A percentile compares a stretch with the other conserved stretches of the same genome.
Evolutionary conservation across 352 stramenopile genomes (phyloP).

Genomic region (Thraustochytrium striatum): DNA sequence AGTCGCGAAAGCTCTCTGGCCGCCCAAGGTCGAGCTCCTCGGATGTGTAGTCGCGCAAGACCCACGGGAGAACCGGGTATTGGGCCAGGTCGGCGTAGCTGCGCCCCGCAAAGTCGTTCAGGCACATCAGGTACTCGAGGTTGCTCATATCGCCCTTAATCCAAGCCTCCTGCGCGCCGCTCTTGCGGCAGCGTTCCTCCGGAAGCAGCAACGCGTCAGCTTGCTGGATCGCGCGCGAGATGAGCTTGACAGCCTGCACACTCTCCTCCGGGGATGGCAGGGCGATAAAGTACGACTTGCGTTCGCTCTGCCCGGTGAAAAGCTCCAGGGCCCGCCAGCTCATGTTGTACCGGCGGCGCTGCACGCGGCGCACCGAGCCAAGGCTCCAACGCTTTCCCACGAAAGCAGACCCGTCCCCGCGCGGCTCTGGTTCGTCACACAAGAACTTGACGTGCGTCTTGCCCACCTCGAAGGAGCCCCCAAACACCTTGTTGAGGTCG

Average conservation of each 20-base stretch:
- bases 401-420: background rate
- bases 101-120: constrained; percentile 89
- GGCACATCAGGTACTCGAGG: constrained; percentile 93
- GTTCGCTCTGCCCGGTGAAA: constrained; percentile 29
- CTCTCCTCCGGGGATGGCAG: too few species aligned
- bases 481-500: too few species aligned
- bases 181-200: background rate
- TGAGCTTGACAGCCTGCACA: background rate
- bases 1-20: constrained; percentile 1
- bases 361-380: background rate
- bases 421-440: background rate
- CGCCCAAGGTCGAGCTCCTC: constrained; percentile 77
- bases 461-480: background rate
- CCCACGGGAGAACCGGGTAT: constrained; percentile 97
- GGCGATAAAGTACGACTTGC: constrained; percentile 23
- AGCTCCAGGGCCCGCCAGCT: constrained; percentile 23
- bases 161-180: constrained; percentile 57
- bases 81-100: constrained; percentile 96
- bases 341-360: constrained; percentile 43
- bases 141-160: constrained; percentile 69
- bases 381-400: constrained; percentile 28
- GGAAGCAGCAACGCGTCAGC: constrained; percentile 23
- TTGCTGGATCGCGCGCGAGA: background rate
- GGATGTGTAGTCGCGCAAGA: constrained; percentile 89
- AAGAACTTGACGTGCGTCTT: constrained; percentile 7